Evolutionary conservation across 2,329 filamentous ascomycete species (phyloP).

Genomic region (Pestalotiopsis sp.): DNA sequence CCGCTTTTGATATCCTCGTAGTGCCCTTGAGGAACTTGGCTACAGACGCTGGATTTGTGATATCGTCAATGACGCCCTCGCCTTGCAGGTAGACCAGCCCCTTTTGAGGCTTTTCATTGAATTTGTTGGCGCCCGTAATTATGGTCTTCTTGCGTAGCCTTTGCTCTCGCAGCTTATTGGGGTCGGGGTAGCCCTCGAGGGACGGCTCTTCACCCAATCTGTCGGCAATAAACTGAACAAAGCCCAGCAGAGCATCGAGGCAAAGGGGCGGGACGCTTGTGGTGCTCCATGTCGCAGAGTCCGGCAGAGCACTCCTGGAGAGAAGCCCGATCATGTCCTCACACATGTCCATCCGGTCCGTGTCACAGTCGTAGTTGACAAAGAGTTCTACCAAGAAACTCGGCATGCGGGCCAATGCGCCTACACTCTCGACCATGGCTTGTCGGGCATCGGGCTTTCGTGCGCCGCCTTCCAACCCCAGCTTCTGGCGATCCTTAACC

Average conservation of each 20-base stretch:
- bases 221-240: constrained; percentile 89
- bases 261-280: constrained; percentile 96
- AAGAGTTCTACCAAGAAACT: constrained; percentile 95
- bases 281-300: constrained; percentile 98
- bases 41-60: constrained; percentile 73
- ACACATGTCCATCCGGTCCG: constrained; percentile 87
- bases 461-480: constrained; percentile 88
- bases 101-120: constrained; percentile 92
- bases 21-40: constrained; percentile 89
- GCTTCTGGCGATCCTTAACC: constrained; percentile 87
- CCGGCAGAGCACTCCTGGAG: constrained; percentile 91
- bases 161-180: constrained; percentile 67
- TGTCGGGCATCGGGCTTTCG: constrained; percentile 94
- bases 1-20: constrained; percentile 83
- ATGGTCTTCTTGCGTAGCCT: constrained; percentile 84
- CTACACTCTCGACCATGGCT: constrained; percentile 97
- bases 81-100: constrained; percentile 85
- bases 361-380: constrained; percentile 97
- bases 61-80: constrained; percentile 81
- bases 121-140: constrained; percentile 83
- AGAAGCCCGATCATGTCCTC: constrained; percentile 93
- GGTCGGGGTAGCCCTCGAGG: constrained; percentile 68
- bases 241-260: constrained; percentile 86
- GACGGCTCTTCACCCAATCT: constrained; percentile 73
- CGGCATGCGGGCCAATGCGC: constrained; percentile 87